Evolutionary conservation across 768 basidiomycete species (phyloP), one percentile per base, ranked within the genome.

Genomic region (Amanita exitialis): DNA sequence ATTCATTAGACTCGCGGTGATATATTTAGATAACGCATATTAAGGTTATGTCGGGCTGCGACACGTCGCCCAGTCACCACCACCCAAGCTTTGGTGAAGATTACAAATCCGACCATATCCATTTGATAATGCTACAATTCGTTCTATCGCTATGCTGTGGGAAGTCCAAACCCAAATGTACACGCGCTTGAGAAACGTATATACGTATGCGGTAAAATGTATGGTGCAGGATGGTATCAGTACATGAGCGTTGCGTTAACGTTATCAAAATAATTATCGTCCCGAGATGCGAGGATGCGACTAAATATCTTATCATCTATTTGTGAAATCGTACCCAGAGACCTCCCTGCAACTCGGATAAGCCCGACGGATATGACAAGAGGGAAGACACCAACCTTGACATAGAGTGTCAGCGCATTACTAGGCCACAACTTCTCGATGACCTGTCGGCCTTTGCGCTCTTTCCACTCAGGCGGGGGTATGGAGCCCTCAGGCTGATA

Each of bases 351-450:
- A 51, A 35, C n/a, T n/a, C 43, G 12, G 20, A 7, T 48, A 9
- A 48, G 47, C 36, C 6, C 6, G 23, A 48, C 15, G 35, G 6
- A 15, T 12, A 32, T 21, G 9, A 39, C 13, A 0, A 46, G 4
- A 38, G 34, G 45, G 55, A 57, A 44, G 23, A n/a, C 12, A 59
- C 74, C 41, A 30, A 81, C 85, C 70, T 86, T 86, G 49, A 80
- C 69, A 56, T 75, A 86, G 13, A 86, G 59, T 0, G 83, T 86
- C 62, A 88, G 58, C 2, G 81, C 78, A 42, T 76, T 76, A 6
- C 73, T 73, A 12, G 84, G 86, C 69, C 79, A 79, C 28, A 86
- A 68, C 56, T 68, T 68, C 64, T 88, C 86, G 10, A 71, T 56
- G 0, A 68, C 63, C 63, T 83, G 77, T 44, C 81, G 69, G 10